These are phyloP conservation scores for Starmerella sp. DNA, from an alignment of 805 yeast genomes.

Conservation along the genomic window DNA sequence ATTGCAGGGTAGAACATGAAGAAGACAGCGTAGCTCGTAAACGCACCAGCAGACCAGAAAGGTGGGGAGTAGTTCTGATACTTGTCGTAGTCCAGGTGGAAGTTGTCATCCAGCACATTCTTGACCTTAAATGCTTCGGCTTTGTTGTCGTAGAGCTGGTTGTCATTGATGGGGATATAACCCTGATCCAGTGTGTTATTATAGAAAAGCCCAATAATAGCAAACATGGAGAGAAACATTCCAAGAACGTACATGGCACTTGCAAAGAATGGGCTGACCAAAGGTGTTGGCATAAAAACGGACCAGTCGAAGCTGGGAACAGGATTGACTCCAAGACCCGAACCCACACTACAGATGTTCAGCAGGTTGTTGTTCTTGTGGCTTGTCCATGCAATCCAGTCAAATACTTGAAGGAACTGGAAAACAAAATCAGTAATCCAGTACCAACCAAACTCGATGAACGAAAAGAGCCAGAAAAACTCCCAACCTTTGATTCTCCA, in stretches of 20 bases:
- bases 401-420: conserved; percentile 48
- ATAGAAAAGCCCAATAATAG: conserved; percentile 31
- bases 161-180: conserved; percentile 44
- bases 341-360: conserved; percentile 36
- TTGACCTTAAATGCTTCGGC: conserved; percentile 37
- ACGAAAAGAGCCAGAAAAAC: conserved; percentile 39
- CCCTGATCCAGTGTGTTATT: conserved; percentile 42
- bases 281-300: conserved; percentile 24
- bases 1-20: conserved; percentile 48
- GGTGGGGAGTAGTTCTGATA: conserved; percentile 54
- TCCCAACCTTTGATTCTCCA: conserved; percentile 46
- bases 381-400: conserved; percentile 51
- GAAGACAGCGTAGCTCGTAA: conserved; percentile 46
- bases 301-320: conserved; percentile 42
- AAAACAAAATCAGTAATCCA: conserved; percentile 62
- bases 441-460: conserved; percentile 42
- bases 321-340: conserved; percentile 46
- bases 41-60: conserved; percentile 49
- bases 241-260: conserved; percentile 30
- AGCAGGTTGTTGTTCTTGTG: conserved; percentile 42
- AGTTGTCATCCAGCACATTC: conserved; percentile 36
- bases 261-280: conserved; percentile 38
- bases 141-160: conserved; percentile 32
- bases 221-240: conserved; percentile 27
- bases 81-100: conserved; percentile 36